Conservation (phyloP, 2,329 filamentous ascomycete genomes). For the Penicillium freii region DNA sequence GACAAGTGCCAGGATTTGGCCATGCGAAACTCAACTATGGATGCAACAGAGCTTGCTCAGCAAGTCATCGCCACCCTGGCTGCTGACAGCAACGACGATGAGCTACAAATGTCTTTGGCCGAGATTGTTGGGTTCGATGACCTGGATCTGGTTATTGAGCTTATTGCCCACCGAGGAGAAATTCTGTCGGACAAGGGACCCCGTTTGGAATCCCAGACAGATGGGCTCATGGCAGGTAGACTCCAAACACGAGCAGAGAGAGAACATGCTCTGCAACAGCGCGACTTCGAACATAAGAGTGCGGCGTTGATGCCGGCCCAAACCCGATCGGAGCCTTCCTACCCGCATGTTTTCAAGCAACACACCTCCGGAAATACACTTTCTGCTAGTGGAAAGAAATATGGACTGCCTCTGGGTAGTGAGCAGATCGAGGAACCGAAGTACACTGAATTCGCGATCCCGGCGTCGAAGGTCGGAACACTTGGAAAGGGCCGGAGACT, state of each 20-base stretch:
- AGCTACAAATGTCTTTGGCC: slow-evolving; percentile 84
- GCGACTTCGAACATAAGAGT: slow-evolving; percentile 81
- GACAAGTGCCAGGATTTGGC: slow-evolving; percentile 67
- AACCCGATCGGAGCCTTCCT: slow-evolving; percentile 68
- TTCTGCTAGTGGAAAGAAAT: slow-evolving; percentile 75
- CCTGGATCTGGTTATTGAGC: slow-evolving; percentile 84
- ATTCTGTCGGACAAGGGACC: slow-evolving; percentile 52
- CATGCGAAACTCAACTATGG: slow-evolving; percentile 62
- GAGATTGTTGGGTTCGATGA: slow-evolving; percentile 93
- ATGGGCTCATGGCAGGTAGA: slow-evolving; percentile 50
- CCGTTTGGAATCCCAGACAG: slow-evolving; percentile 37
- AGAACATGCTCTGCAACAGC: slow-evolving; percentile 70
- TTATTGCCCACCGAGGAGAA: slow-evolving; percentile 73
- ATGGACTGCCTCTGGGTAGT: slow-evolving; percentile 74
- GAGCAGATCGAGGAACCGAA: slow-evolving; percentile 68
- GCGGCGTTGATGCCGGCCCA: slow-evolving; percentile 68
- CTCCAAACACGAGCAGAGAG: slow-evolving; percentile 75
- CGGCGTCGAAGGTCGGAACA: slow-evolving; percentile 74
- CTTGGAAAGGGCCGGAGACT: slow-evolving; percentile 72
- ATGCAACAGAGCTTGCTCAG: slow-evolving; percentile 67
- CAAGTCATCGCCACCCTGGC: slow-evolving; percentile 74
- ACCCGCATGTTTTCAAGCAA: slow-evolving; percentile 88
- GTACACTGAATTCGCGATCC: slow-evolving; percentile 87
- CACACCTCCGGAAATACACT: slow-evolving; percentile 84
- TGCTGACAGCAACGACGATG: slow-evolving; percentile 71